Base-by-base conservation (phyloP, 73 alveolate genomes). In the Paraurostyla sp. region DNA sequence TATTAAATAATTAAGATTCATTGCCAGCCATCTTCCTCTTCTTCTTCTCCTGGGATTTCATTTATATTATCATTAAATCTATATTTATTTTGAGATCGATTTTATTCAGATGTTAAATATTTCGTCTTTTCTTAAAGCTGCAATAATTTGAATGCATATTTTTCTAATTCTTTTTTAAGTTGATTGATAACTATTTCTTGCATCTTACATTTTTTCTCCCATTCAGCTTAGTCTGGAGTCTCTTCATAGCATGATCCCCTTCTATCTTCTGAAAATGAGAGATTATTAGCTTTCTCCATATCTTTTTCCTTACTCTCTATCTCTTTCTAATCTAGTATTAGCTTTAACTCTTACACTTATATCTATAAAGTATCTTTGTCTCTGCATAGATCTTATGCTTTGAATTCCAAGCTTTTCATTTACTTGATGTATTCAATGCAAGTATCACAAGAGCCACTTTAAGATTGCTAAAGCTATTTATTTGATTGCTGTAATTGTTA, bases 1-100 rank as follows among this genome's bases (percentile, higher is more conserved):
- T 62, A 62, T 62, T 27, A 62, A 22, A 23, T 62, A 15, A 15
- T 32, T 68, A 46, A 46, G n/a, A 46, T 46, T 46, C 83, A 68
- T 25, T 68, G 83, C 83, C 83, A 68, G 29, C 83, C 86, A 46
- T 46, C 57, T 13, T 73, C 86, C 35, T 73, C 86, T 20, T 73
- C 71, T 13, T 73, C 86, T 56, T 73, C 86, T 13, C 46, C 71
- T n/a, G 48, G 51, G 32, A 48, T 30, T 38, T 35, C 83, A 18
- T 25, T 9, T 3, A 68, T 35, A 43, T 43, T 43, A 13, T 22
- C 9, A 41, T 41, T 13, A 1, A 7, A 4, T 22, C 9, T 9
- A 16, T 25, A 48, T 46, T 23, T 3, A 45, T 73, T 32, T 18
- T 73, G 29, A 4, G 15, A 48, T 30, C 22, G 4, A 7, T 32